Percentiles rank a stretch among this genome's conserved stretches.
phyloP scores from a whole-genome alignment of 495 filamentous ascomycete genomes.

The Aspergillus diversus region DNA sequence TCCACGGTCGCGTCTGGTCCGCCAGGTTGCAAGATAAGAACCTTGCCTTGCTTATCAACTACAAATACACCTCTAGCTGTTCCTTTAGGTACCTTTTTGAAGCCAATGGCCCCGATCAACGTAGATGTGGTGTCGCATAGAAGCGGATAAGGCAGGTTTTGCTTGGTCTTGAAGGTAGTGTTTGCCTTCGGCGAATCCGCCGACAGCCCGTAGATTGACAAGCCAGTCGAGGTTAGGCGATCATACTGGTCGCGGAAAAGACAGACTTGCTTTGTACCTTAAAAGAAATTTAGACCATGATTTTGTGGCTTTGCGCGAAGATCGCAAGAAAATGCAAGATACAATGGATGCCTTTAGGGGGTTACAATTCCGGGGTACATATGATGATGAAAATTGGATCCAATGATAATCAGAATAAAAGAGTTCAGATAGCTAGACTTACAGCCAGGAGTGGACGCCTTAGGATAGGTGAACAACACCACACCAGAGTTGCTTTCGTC shows the following conservation, averaged over 20 bases:
- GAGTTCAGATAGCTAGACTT: slow-evolving; percentile 45
- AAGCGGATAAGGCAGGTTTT: slow-evolving; percentile 84
- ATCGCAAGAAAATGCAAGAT: no score
- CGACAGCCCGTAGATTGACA: slow-evolving; percentile 86
- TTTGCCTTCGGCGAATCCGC: slow-evolving; percentile 86
- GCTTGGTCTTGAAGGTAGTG: slow-evolving; percentile 85
- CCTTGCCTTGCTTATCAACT: slow-evolving; percentile 68
- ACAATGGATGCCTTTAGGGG: no score
- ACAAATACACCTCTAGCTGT: slow-evolving; percentile 85
- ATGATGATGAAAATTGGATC: background rate
- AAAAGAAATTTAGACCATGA: slow-evolving; percentile 2
- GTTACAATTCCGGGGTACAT: background rate
- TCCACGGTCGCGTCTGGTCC: slow-evolving; percentile 56
- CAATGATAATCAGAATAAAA: background rate
- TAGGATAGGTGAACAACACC: slow-evolving; percentile 93
- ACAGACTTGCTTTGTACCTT: slow-evolving; percentile 92
- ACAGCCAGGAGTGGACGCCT: slow-evolving; percentile 95
- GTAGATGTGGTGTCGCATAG: slow-evolving; percentile 77
- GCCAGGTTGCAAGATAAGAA: slow-evolving; percentile 45
- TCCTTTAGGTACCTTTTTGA: slow-evolving; percentile 77
- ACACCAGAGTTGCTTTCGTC: slow-evolving; percentile 83
- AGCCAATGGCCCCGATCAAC: slow-evolving; percentile 73
- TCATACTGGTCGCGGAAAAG: slow-evolving; percentile 83
- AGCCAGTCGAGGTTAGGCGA: slow-evolving; percentile 76
- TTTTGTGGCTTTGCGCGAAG: no score